A percentile compares a stretch with the other conserved stretches of the same genome.
phyloP scores from a whole-genome alignment of 371 early-diverging fungal species.

The Mortierella sp. region DNA sequence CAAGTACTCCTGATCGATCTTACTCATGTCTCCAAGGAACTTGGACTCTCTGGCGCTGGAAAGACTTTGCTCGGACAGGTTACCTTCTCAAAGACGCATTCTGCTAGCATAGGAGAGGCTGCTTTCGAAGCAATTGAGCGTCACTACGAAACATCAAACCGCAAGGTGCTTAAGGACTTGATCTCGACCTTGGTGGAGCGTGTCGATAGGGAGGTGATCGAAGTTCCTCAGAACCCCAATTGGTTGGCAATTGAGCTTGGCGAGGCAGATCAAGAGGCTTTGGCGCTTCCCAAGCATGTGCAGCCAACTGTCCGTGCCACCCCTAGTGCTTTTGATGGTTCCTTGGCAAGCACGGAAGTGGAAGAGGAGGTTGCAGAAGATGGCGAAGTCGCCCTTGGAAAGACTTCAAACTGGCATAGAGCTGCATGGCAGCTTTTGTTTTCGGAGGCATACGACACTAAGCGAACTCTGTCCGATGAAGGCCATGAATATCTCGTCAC shows the following conservation, averaged over 20 bases:
- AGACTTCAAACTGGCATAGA: constrained; percentile 67
- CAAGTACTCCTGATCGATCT: constrained; percentile 77
- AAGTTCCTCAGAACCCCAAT: constrained; percentile 56
- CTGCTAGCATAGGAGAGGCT: constrained; percentile 39
- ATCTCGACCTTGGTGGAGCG: constrained; percentile 50
- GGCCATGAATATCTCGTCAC: constrained; percentile 74
- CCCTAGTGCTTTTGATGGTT: constrained; percentile 43
- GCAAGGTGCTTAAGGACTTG: constrained; percentile 35
- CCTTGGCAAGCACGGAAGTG: constrained; percentile 1
- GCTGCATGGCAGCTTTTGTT: constrained; percentile 84
- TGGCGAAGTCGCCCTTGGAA: constrained; percentile 60
- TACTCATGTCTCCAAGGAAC: constrained; percentile 71
- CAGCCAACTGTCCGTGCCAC: constrained; percentile 35
- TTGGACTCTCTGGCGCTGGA: constrained; percentile 67
- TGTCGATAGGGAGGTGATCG: constrained; percentile 59
- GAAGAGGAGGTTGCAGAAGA: constrained; percentile 50
- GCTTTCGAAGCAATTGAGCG: constrained; percentile 41
- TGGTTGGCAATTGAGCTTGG: constrained; percentile 52
- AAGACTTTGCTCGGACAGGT: constrained; percentile 69
- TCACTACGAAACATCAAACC: constrained; percentile 49
- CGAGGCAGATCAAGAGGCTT: constrained; percentile 46
- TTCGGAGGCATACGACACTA: constrained; percentile 78
- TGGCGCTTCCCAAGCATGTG: constrained; percentile 47
- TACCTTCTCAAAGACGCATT: constrained; percentile 64
- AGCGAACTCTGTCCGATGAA: constrained; percentile 71